Percentiles rank a stretch among this genome's conserved stretches.
These are phyloP conservation scores for Auricularia auricula-judae DNA, from an alignment of 768 basidiomycete genomes.

Conservation along the genomic window DNA sequence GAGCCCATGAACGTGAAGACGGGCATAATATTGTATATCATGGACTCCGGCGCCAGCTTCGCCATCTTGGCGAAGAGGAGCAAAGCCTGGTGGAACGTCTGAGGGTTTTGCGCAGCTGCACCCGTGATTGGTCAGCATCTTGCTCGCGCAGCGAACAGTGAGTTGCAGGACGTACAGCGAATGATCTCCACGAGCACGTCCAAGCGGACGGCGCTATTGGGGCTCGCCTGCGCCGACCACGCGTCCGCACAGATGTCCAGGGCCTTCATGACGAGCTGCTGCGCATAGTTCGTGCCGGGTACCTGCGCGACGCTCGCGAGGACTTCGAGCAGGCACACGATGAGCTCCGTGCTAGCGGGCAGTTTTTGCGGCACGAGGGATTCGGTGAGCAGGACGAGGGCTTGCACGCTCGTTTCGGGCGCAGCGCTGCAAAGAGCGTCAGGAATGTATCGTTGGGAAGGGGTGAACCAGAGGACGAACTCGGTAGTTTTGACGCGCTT, in stretches of 20 bases:
- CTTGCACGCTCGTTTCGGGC: constrained; percentile 30
- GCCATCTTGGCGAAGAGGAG: constrained; percentile 79
- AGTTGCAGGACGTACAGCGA: constrained; percentile 39
- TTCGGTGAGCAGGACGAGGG: constrained; percentile 55
- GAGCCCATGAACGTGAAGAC: constrained; percentile 99
- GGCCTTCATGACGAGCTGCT: constrained; percentile 77
- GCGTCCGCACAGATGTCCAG: constrained; percentile 47
- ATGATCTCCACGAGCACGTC: constrained; percentile 85
- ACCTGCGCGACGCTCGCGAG: constrained; percentile 51
- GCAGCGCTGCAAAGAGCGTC: constrained; percentile 11
- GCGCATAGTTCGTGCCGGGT: constrained; percentile 64
- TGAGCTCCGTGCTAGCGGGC: constrained; percentile 59
- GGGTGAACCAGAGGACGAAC: constrained; percentile 25
- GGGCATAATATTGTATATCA: constrained; percentile 92
- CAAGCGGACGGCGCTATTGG: constrained; percentile 51
- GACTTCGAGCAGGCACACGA: constrained; percentile 61
- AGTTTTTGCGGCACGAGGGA: constrained; percentile 52
- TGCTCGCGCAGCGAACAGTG: no score
- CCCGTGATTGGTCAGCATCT: constrained; percentile 1
- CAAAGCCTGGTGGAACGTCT: constrained; percentile 88
- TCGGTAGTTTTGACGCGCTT: constrained; percentile 56
- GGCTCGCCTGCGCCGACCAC: constrained; percentile 23
- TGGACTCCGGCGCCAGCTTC: constrained; percentile 76
- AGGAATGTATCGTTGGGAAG: constrained; percentile 1
- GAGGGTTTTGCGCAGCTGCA: constrained; percentile 79